These are phyloP conservation scores for Brassica balearica DNA, from an alignment of 441 rosid species.

Conservation along the genomic window DNA sequence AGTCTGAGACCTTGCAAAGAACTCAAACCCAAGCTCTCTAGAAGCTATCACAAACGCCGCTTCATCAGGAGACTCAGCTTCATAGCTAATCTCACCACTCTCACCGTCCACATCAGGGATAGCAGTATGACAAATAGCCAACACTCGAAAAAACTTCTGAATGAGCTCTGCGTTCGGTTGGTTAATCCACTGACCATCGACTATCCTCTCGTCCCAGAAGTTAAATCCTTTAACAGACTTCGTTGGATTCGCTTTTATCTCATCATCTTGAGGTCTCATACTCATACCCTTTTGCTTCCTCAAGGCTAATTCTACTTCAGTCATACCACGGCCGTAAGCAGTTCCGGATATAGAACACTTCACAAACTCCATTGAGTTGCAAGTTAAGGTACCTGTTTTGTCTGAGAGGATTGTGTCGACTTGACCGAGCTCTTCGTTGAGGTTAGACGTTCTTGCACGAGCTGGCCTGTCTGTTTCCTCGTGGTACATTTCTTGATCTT, in stretches of 20 bases:
- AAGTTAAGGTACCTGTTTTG: conserved; percentile 94
- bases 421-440: conserved; percentile 97
- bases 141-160: conserved; percentile 66
- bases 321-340: conserved; percentile 79
- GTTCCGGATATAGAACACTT: conserved; percentile 82
- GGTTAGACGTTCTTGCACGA: conserved; percentile 88
- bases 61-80: conserved; percentile 98
- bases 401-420: conserved; percentile 82
- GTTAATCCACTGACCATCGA: conserved; percentile 74
- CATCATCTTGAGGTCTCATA: conserved; percentile 39
- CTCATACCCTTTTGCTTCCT: conserved; percentile 49
- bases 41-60: conserved; percentile 93
- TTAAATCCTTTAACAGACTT: conserved; percentile 80
- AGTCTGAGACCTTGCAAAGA: conserved; percentile 74
- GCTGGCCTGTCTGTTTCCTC: conserved; percentile 82
- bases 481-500: conserved; percentile 80
- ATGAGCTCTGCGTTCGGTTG: conserved; percentile 62
- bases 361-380: conserved; percentile 96
- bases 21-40: conserved; percentile 82
- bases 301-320: conserved; percentile 79
- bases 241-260: conserved; percentile 31
- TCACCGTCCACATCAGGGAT: conserved; percentile 65
- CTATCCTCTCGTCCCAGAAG: conserved; percentile 79
- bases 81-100: conserved; percentile 65
- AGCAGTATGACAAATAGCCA: conserved; percentile 89